A percentile compares a stretch with the other conserved stretches of the same genome.
These are phyloP conservation scores for Neurospora sp. DNA, from an alignment of 495 filamentous ascomycete genomes.

Conservation along the genomic window DNA sequence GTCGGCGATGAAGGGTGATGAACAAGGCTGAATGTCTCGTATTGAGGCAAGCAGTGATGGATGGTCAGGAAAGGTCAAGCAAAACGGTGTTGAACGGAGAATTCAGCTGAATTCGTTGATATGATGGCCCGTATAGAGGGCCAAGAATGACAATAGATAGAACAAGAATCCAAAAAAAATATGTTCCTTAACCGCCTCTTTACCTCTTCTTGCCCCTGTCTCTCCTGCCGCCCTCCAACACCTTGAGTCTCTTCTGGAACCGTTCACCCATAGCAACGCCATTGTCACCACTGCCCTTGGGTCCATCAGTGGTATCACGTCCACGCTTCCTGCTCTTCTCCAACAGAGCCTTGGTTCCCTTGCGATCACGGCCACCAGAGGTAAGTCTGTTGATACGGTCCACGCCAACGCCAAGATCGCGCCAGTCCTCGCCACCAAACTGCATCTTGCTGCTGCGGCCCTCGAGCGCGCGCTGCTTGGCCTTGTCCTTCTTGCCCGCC, in stretches of 20 bases:
- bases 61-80: too few relatives aligned
- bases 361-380: conserved; percentile 41
- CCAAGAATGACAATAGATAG: neutral
- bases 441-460: conserved; percentile 34
- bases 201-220: conserved; percentile 34
- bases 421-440: conserved; percentile 82
- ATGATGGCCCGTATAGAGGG: neutral
- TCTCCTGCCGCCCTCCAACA: conserved; percentile 49
- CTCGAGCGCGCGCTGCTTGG: conserved; percentile 37
- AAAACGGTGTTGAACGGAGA: neutral
- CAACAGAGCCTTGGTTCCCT: conserved; percentile 47
- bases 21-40: too few relatives aligned
- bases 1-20: too few relatives aligned
- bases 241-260: conserved; percentile 67
- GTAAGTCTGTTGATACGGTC: conserved; percentile 69
- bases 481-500: conserved; percentile 66
- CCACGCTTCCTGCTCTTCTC: conserved; percentile 76
- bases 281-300: conserved; percentile 38
- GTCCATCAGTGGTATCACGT: conserved; percentile 45
- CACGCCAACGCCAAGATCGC: conserved; percentile 63
- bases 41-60: neutral
- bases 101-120: neutral
- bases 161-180: neutral
- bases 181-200: neutral
- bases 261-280: conserved; percentile 51